A percentile compares a stretch with the other conserved stretches of the same genome.
These are phyloP conservation scores for Suillus lakei DNA, from an alignment of 768 basidiomycete species.

Conservation along the genomic window DNA sequence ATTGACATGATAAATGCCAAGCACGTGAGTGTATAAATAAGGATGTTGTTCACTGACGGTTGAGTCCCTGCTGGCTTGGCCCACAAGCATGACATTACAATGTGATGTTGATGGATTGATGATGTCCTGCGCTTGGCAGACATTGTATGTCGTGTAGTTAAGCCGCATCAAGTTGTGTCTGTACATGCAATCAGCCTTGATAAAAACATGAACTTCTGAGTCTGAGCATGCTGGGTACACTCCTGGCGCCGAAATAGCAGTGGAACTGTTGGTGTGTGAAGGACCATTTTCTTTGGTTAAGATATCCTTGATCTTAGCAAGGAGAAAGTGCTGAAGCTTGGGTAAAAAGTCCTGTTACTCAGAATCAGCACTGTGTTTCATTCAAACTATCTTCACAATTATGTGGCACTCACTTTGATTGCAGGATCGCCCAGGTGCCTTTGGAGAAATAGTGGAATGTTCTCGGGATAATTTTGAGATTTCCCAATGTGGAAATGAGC, in stretches of 20 bases:
- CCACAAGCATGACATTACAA: conserved; percentile 1
- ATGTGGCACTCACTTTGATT: conserved; percentile 10
- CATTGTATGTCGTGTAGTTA: conserved; percentile 8
- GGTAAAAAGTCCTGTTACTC: conserved; percentile 13
- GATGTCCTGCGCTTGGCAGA: neutral
- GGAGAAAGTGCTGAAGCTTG: conserved; percentile 11
- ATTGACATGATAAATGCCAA: conserved; percentile 26
- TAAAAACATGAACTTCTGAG: neutral
- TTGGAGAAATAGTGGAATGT: conserved; percentile 9
- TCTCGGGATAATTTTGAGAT: conserved; percentile 1
- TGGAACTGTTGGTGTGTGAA: conserved; percentile 18
- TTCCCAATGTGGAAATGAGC: conserved; percentile 26
- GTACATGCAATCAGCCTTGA: neutral
- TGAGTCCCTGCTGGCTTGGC: conserved; percentile 24
- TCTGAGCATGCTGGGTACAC: neutral
- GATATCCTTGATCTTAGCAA: conserved; percentile 10
- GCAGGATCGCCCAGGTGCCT: conserved; percentile 31
- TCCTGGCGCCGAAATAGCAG: neutral
- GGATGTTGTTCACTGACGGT: neutral
- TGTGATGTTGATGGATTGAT: conserved; percentile 4
- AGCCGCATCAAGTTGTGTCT: neutral
- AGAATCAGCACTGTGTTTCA: neutral
- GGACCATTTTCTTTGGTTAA: conserved; percentile 19
- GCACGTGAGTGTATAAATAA: conserved; percentile 5
- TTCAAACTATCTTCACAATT: neutral